Base-by-base conservation (phyloP, 148 eudicot species). In the Silene conica region DNA sequence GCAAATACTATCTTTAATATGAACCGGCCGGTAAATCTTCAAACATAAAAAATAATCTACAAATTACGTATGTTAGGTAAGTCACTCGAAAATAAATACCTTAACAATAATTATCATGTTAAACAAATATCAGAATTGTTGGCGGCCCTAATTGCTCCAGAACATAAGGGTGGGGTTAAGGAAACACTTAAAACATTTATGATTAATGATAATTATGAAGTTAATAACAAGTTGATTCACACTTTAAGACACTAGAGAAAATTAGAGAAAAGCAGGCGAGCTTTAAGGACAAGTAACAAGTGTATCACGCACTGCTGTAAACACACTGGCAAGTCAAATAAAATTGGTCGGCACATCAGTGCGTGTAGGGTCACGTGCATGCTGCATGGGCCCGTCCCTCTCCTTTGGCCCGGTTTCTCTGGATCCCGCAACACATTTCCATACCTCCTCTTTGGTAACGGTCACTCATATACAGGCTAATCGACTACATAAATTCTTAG, bases 301-400 rank as follows among this genome's bases (percentile, higher is more conserved):
- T 23, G 67, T 13, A 34, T 26, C 28, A 26, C 34, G 43, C 3
- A 21, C 16, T 38, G 77, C 65, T 75, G 78, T 57, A 61, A 25
- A 10, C 58, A 67, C 25, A 31, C 52, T 71, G 65, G 45, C 43
- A 34, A 26, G 20, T 41, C 7, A 73, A 55, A n/a, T n/a, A 20
- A 21, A 52, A 65, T 54, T 77, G 76, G 80, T 72, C 80, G 80
- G 80, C 80, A 65, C 18, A 2, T 13, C 1, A 46, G 52, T 19
- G 48, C 4, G 55, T 34, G 74, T 58, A 7, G 63, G 23, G 62
- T 16, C 80, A 77, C 66, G 75, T 77, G 80, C 75, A 77, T 9
- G 23, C 48, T 4, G 64, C 75, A 71, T 71, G 66, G 75, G 10
- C 71, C 70, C 75, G 54, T 20, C 8, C 73, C 63, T 55, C 54